These are phyloP conservation scores for Puccinellia tenuiflora DNA, from an alignment of 176 grass and related monocot genomes.

Conservation along the genomic window DNA sequence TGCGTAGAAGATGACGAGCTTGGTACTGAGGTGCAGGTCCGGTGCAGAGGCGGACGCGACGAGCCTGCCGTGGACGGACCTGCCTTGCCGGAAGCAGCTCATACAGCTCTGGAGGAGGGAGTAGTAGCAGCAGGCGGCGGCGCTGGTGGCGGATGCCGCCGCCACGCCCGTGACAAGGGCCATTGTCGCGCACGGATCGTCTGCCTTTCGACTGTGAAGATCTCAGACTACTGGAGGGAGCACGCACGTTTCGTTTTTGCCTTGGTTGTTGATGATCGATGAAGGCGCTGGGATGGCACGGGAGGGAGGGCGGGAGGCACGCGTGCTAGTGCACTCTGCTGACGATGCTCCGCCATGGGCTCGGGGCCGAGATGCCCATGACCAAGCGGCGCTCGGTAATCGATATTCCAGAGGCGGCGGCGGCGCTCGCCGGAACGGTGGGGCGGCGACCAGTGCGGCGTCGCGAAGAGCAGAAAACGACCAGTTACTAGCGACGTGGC, in stretches of 20 bases:
- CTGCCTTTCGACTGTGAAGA: background rate
- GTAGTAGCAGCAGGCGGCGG: slow-evolving; percentile 26
- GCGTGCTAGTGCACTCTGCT: background rate
- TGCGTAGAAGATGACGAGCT: slow-evolving; percentile 56
- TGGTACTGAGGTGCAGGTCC: slow-evolving; percentile 55
- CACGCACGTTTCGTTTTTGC: background rate
- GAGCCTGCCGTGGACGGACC: slow-evolving; percentile 33
- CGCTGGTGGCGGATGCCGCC: background rate
- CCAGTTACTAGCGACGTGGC: background rate
- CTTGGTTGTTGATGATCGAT: background rate
- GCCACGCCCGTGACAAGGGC: background rate
- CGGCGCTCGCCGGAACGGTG: background rate
- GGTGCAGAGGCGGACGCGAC: background rate
- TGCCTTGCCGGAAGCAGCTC: slow-evolving; percentile 39
- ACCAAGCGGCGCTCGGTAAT: background rate
- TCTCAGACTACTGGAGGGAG: background rate
- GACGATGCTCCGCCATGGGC: background rate
- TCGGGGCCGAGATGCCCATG: background rate
- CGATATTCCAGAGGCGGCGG: background rate
- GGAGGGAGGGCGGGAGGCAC: background rate
- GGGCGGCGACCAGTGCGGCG: background rate
- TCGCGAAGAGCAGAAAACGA: background rate
- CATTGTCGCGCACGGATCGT: background rate
- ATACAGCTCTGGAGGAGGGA: slow-evolving; percentile 62
- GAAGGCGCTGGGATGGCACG: background rate